phyloP scores from a whole-genome alignment of 306 rosid species.

The Carpinus fangiana region DNA sequence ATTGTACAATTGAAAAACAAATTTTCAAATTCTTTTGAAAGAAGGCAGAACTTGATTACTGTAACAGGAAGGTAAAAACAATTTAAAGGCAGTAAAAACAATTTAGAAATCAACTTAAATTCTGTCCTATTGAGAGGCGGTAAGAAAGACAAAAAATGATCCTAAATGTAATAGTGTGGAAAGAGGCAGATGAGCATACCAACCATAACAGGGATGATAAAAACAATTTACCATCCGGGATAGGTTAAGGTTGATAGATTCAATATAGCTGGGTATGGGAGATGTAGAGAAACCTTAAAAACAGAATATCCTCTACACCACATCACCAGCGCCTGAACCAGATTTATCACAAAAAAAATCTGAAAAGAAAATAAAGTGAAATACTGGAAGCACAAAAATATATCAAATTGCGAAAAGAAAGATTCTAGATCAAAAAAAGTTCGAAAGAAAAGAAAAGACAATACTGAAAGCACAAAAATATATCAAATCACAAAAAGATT shows the following conservation, averaged over 20 bases:
- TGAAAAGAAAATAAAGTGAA: background rate
- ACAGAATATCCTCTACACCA: constrained; percentile 33
- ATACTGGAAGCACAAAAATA: background rate
- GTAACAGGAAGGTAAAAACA: too few species aligned
- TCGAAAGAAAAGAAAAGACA: background rate
- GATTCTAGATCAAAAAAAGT: constrained; percentile 17
- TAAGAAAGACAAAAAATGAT: background rate
- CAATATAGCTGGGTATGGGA: constrained; percentile 51
- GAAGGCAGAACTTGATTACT: too few species aligned
- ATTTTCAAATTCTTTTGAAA: too few species aligned
- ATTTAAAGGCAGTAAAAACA: too few species aligned
- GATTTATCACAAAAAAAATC: background rate
- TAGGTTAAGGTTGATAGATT: constrained; percentile 31
- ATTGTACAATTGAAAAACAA: background rate
- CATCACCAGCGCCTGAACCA: constrained; percentile 34
- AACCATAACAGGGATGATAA: constrained; percentile 47
- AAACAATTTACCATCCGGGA: constrained; percentile 22
- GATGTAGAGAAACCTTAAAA: constrained; percentile 26
- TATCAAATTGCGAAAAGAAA: constrained; percentile 40
- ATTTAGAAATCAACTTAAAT: too few species aligned
- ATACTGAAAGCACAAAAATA: background rate
- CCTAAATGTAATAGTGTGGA: background rate
- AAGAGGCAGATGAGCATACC: constrained; percentile 19
- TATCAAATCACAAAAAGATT: constrained; percentile 42
- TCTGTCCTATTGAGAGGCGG: background rate